These are phyloP conservation scores for Xylaria bambusicola DNA, from an alignment of 495 filamentous ascomycete genomes.

Conservation along the genomic window DNA sequence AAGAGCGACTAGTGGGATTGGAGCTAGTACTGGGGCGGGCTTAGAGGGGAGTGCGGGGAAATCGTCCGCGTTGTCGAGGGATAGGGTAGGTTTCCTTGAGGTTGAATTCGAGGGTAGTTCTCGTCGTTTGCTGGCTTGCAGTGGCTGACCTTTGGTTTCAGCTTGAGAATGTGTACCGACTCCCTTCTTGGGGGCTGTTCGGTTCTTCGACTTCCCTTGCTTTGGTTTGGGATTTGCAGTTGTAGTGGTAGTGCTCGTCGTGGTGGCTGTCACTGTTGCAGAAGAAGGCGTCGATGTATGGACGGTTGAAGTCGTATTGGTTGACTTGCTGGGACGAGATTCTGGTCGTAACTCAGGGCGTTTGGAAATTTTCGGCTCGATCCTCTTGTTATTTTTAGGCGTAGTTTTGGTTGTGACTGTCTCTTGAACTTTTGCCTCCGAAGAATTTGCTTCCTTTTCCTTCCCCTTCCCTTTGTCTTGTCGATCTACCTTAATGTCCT, in stretches of 20 bases:
- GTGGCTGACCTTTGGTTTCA: too few relatives aligned
- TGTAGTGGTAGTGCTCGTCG: neutral
- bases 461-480: neutral
- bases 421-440: neutral
- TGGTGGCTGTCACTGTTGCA: too few relatives aligned
- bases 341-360: neutral
- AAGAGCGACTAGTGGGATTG: neutral
- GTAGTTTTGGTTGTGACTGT: neutral
- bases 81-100: neutral
- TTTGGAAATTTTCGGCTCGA: neutral
- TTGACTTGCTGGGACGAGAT: neutral
- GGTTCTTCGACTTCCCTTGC: slow-evolving; percentile 1
- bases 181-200: slow-evolving; percentile 2
- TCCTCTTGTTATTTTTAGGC: too few relatives aligned
- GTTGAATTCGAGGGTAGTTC: too few relatives aligned
- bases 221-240: neutral
- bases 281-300: neutral
- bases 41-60: neutral
- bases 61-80: neutral
- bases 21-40: neutral
- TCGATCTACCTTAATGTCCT: too few relatives aligned
- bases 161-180: neutral
- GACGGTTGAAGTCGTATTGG: neutral
- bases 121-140: too few relatives aligned
- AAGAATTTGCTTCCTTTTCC: neutral